These are phyloP conservation scores for Dillenia suffruticosa DNA, from an alignment of 164 flowering plant genomes.

Conservation along the genomic window DNA sequence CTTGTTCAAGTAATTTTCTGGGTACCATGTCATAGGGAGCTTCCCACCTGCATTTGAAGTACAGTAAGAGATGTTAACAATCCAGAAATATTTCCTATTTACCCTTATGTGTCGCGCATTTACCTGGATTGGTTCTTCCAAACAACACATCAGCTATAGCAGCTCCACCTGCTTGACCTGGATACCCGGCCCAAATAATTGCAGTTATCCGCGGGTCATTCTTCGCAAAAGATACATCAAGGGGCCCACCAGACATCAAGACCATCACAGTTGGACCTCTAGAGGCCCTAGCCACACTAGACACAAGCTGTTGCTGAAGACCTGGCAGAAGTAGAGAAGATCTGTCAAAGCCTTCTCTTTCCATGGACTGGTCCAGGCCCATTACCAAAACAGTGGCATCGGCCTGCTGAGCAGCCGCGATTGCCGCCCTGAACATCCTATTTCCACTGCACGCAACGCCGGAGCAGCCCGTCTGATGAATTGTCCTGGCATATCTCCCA, in stretches of 20 bases:
- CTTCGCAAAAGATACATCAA: constrained; percentile 69
- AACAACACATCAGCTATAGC: constrained; percentile 66
- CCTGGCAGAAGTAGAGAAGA: constrained; percentile 59
- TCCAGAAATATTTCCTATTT: background rate
- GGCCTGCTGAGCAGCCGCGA: constrained; percentile 43
- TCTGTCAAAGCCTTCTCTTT: constrained; percentile 54
- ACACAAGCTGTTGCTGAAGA: constrained; percentile 57
- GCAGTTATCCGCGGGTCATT: constrained; percentile 54
- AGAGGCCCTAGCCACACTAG: constrained; percentile 51
- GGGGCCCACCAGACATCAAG: constrained; percentile 59
- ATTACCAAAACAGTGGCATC: constrained; percentile 64
- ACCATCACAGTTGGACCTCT: constrained; percentile 58
- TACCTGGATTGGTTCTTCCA: constrained; percentile 58
- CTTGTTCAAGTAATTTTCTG: constrained; percentile 42
- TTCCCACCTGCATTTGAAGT: constrained; percentile 41
- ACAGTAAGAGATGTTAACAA: background rate
- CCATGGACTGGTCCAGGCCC: constrained; percentile 67
- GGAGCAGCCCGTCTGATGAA: constrained; percentile 49
- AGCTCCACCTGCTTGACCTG: constrained; percentile 77
- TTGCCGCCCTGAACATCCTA: constrained; percentile 35
- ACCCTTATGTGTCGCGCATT: background rate
- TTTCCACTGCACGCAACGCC: constrained; percentile 35
- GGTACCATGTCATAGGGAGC: constrained; percentile 84
- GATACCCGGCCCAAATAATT: constrained; percentile 79
- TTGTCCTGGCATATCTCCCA: constrained; percentile 35